phyloP scores from a whole-genome alignment of 139 green algal genomes.

The Micractinium sp. region DNA sequence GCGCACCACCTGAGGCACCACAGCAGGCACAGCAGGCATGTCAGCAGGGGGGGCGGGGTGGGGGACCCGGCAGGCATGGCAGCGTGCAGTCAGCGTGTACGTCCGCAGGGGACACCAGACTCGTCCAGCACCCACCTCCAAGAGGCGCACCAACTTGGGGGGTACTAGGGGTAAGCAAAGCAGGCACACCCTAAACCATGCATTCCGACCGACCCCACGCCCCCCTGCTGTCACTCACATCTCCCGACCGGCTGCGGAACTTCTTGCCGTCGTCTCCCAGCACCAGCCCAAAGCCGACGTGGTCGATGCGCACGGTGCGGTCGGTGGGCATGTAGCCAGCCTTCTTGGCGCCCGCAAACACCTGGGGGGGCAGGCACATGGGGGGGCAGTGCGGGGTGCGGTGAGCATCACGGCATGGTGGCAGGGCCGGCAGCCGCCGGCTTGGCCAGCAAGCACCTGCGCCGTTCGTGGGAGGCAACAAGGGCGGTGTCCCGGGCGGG shows the following conservation, averaged over 20 bases:
- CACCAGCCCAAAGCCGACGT: conserved; percentile 98
- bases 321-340: conserved; percentile 71
- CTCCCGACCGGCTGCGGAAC: conserved; percentile 69
- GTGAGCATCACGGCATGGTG: too few relatives aligned
- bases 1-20: conserved; percentile 71
- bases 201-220: too few relatives aligned
- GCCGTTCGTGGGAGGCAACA: too few relatives aligned
- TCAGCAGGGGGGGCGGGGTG: not conserved
- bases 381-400: too few relatives aligned
- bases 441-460: too few relatives aligned
- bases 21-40: not conserved
- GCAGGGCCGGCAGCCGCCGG: too few relatives aligned
- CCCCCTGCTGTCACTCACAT: too few relatives aligned
- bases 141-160: too few relatives aligned
- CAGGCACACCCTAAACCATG: too few relatives aligned
- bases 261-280: conserved; percentile 97
- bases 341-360: conserved; percentile 85
- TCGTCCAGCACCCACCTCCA: too few relatives aligned
- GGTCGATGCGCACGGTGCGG: conserved; percentile 67
- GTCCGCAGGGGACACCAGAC: conserved; percentile 17
- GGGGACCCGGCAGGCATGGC: not conserved
- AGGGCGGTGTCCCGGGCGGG: too few relatives aligned
- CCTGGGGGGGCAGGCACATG: conserved; percentile 2
- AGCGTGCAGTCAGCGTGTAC: conserved; percentile 13
- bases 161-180: too few relatives aligned